A percentile compares a stretch with the other conserved stretches of the same genome.
These are phyloP conservation scores for Ulmus americana DNA, from an alignment of 331 rosid genomes.

Conservation along the genomic window DNA sequence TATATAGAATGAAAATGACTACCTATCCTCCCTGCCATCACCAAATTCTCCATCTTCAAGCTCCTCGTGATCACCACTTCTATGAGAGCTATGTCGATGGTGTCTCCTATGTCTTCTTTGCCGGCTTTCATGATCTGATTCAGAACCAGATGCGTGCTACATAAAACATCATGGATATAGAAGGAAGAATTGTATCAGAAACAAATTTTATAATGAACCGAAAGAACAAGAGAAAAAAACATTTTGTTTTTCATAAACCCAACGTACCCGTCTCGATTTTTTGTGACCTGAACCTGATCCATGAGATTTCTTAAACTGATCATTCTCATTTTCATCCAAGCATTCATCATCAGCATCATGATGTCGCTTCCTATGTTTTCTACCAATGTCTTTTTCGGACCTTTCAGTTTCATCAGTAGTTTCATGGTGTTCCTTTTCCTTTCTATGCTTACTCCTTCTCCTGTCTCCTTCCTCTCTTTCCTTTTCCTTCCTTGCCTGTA, in stretches of 20 bases:
- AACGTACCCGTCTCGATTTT: constrained; percentile 68
- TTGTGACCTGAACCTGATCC: constrained; percentile 59
- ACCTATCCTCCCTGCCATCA: constrained; percentile 51
- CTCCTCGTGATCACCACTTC: constrained; percentile 51
- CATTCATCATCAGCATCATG: constrained; percentile 50
- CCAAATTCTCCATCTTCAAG: constrained; percentile 87
- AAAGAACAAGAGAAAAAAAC: constrained; percentile 3
- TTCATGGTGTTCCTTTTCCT: constrained; percentile 56
- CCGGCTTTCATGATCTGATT: constrained; percentile 64
- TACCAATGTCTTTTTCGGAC: constrained; percentile 39
- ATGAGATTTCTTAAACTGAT: constrained; percentile 58
- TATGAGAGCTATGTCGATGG: constrained; percentile 52
- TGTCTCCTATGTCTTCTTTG: constrained; percentile 73
- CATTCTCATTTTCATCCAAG: constrained; percentile 52
- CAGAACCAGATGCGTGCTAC: constrained; percentile 66
- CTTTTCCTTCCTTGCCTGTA: constrained; percentile 71
- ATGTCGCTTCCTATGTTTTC: constrained; percentile 57
- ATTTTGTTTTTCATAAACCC: constrained; percentile 11
- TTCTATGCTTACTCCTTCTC: constrained; percentile 61
- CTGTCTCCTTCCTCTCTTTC: constrained; percentile 77
- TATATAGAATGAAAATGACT: constrained; percentile 34
- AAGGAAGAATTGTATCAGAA: constrained; percentile 5
- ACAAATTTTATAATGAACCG: not conserved
- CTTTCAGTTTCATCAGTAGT: constrained; percentile 49
- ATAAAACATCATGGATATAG: constrained; percentile 16